A percentile compares a stretch with the other conserved stretches of the same genome.
Conservation (phyloP, 192 early-diverging fungal species). For the Gonapodya prolifera region DNA sequence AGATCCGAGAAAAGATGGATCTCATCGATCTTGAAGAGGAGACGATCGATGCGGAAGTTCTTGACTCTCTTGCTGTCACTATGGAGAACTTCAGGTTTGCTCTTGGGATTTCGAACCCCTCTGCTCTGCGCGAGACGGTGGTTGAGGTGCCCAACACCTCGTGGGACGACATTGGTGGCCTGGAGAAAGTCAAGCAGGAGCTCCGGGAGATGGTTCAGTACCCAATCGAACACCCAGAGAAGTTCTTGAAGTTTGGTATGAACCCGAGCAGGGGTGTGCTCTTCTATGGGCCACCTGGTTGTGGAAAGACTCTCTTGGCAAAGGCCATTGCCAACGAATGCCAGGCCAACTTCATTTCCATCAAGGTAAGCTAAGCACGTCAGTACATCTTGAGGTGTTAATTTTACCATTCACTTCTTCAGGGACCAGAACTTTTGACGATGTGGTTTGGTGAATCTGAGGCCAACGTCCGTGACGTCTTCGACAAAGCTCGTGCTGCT, state of each 20-base stretch:
- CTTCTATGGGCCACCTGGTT: conserved; percentile 98
- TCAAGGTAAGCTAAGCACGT: conserved; percentile 60
- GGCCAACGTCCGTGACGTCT: conserved; percentile 97
- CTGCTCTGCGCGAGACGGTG: conserved; percentile 95
- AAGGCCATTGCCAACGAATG: conserved; percentile 99
- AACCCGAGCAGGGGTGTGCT: conserved; percentile 90
- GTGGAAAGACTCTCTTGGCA: conserved; percentile 95
- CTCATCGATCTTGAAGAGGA: conserved; percentile 96
- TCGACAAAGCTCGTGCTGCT: conserved; percentile 96
- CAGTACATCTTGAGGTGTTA: background rate
- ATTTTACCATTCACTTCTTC: background rate
- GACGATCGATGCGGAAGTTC: conserved; percentile 92
- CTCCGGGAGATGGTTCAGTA: conserved; percentile 98
- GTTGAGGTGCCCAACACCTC: conserved; percentile 91
- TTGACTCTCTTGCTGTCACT: conserved; percentile 88
- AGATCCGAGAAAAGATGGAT: conserved; percentile 99
- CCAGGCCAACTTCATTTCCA: conserved; percentile 98
- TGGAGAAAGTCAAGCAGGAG: conserved; percentile 96
- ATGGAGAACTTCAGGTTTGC: conserved; percentile 98
- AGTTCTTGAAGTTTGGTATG: conserved; percentile 99
- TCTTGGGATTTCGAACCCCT: conserved; percentile 86
- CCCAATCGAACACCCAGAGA: conserved; percentile 97
- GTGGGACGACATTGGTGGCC: conserved; percentile 95
- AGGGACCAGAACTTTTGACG: conserved; percentile 93
- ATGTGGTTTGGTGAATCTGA: conserved; percentile 99